Evolutionary conservation across 345 rosid species (phyloP).

Genomic region (Corchorus capsularis): DNA sequence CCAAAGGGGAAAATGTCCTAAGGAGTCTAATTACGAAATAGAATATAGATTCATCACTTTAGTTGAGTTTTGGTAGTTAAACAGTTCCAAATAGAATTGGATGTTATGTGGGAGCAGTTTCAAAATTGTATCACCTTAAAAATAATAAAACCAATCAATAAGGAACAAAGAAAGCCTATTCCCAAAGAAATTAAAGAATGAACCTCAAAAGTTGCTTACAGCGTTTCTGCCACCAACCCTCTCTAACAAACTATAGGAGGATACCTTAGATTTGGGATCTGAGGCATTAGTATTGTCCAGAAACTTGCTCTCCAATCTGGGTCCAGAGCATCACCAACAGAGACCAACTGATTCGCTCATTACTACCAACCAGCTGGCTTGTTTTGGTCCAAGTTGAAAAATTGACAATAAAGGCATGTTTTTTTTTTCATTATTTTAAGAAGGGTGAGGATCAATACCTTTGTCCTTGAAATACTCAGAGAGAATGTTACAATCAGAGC

Average conservation of each 20-base stretch:
- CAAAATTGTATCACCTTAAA: not conserved
- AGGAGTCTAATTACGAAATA: not conserved
- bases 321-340: too few species aligned
- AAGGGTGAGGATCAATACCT: too few species aligned
- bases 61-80: not conserved
- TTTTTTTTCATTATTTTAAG: too few species aligned
- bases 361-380: too few species aligned
- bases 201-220: not conserved
- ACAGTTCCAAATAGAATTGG: not conserved
- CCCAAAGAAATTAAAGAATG: conserved; percentile 10
- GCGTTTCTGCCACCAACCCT: conserved; percentile 5
- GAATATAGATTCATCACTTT: not conserved
- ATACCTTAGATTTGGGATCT: conserved; percentile 60
- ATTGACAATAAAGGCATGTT: too few species aligned
- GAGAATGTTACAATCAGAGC: too few species aligned
- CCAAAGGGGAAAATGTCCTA: not conserved
- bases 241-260: conserved; percentile 13
- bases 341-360: too few species aligned
- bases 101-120: not conserved
- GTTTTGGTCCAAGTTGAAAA: too few species aligned
- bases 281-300: conserved; percentile 46
- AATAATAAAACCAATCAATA: not conserved
- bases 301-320: conserved; percentile 34
- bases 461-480: too few species aligned
- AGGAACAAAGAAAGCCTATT: not conserved